Evolutionary conservation across 345 rosid species (phyloP).

Genomic region (Mallotus nudiflorus): DNA sequence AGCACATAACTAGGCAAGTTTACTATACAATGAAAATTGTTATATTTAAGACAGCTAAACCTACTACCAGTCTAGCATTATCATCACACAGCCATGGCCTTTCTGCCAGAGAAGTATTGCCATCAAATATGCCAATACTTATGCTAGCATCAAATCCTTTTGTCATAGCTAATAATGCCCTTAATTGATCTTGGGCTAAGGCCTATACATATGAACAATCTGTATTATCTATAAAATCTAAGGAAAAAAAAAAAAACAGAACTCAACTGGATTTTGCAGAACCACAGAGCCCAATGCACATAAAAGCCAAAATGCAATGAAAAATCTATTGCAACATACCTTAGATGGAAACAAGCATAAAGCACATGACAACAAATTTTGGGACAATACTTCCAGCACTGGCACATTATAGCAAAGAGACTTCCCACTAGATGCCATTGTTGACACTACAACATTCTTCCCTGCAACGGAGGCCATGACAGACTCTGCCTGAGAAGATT

Average conservation of each 20-base stretch:
- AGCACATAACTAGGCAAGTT: slow-evolving; percentile 20
- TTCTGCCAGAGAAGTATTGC: slow-evolving; percentile 71
- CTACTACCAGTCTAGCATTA: slow-evolving; percentile 75
- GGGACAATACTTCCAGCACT: slow-evolving; percentile 73
- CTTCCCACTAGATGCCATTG: slow-evolving; percentile 97
- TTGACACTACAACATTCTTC: slow-evolving; percentile 84
- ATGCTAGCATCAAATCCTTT: slow-evolving; percentile 49
- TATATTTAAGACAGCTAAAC: slow-evolving; percentile 18
- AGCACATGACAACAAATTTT: slow-evolving; percentile 71
- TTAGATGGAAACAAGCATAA: slow-evolving; percentile 90
- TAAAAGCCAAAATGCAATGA: slow-evolving; percentile 1
- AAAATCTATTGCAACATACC: slow-evolving; percentile 41
- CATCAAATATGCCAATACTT: slow-evolving; percentile 82
- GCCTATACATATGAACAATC: slow-evolving; percentile 57
- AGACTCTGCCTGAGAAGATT: slow-evolving; percentile 67
- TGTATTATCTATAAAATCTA: neutral
- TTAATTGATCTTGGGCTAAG: slow-evolving; percentile 92
- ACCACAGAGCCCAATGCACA: neutral
- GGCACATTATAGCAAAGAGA: slow-evolving; percentile 97
- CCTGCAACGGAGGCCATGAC: slow-evolving; percentile 67
- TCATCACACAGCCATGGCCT: slow-evolving; percentile 67
- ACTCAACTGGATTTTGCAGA: neutral
- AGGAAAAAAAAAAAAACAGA: neutral
- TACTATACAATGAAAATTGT: slow-evolving; percentile 18
- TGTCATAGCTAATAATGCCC: slow-evolving; percentile 58